Evolutionary conservation across 164 flowering plant genomes (phyloP), one percentile per base, ranked within the genome.

Genomic region (Paratinospora sagittata): DNA sequence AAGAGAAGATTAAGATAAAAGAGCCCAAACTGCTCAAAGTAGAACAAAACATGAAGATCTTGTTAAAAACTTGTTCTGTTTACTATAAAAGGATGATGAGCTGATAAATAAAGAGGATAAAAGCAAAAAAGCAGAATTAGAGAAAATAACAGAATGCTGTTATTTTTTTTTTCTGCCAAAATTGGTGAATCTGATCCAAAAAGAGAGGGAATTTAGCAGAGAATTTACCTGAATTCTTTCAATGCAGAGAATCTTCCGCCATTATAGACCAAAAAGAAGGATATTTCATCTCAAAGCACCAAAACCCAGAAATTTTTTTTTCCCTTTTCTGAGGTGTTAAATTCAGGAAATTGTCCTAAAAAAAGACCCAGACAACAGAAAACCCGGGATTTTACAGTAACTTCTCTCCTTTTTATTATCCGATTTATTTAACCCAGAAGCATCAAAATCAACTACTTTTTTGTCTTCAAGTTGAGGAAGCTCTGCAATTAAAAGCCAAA

Each of bases 401-500:
- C 5, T 39, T n/a, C 10, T 39, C 33, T 39, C 55, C 19, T 8
- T 55, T 21, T 57, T 23, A 10, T 13, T 11, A 21, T 37, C 12
- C n/a, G 11, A 27, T n/a, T n/a, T n/a, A 63, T 63, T 27, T 27
- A 3, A 14, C 39, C 26, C 24, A 8, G 43, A 27, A 34, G 13
- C 55, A 21, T 23, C 13, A 34, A 62, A 60, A n/a, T 37, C 72
- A 69, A 71, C 58, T 19, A 16, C 14, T 70, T n/a, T 19, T 14
- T 70, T 70, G 47, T 30, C 67, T 26, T 39, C 43, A 70, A n/a
- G n/a, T n/a, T n/a, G n/a, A n/a, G n/a, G n/a, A n/a, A n/a, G n/a
- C n/a, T n/a, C n/a, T n/a, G 47, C 62, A 23, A 65, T 23, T 67
- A 62, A 67, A 57, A 47, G 49, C 65, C 66, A n/a, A 65, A 71